Evolutionary conservation across 2,329 filamentous ascomycete genomes (phyloP), one percentile per base, ranked within the genome.

Genomic region (Pyricularia grisea): DNA sequence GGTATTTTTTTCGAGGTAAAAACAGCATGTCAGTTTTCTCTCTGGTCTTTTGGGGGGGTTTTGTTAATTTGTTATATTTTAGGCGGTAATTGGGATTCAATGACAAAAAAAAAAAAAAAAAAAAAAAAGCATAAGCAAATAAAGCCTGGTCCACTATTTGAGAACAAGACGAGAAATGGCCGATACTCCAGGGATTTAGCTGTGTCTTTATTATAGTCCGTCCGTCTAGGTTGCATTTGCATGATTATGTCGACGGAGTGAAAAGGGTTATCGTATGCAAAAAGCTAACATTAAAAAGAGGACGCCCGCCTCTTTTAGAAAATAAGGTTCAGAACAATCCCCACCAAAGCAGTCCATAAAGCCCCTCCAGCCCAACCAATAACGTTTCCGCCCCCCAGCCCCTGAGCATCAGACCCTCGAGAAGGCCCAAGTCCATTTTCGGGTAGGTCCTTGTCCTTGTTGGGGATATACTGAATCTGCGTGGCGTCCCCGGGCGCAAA

Each of bases 401-500:
- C 75, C 50, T 75, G 71, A 9, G 68, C 71, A 20, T 66, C 30
- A 17, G 63, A 73, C n/a, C 58, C 23, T 27, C 58, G 58, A 61
- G 73, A 73, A n/a, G 80, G 73, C 4, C 79, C 79, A 68, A 78
- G 73, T 36, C 70, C 72, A 0, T 77, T 71, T 25, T 71, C 72
- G n/a, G 76, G 77, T 4, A 73, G 69, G 14, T 72, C 70, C 50
- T 75, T 73, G 69, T 77, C 72, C 30, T 68, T 66, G 31, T 67
- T 71, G 66, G 66, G 69, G 28, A 71, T 71, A 27, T 78, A 79
- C 70, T 85, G 74, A n/a, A 85, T 73, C 12, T 79, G 73, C 0
- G 81, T 85, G 25, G 83, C 79, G 70, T 83, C 80, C n/a, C 82
- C 83, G 0, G 84, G 84, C 10, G 83, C 83, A 72, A 86, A 84